Percentiles rank a stretch among this genome's conserved stretches.
phyloP scores from a whole-genome alignment of 2,329 filamentous ascomycete genomes.

The Chrysosporium keratinophilum region DNA sequence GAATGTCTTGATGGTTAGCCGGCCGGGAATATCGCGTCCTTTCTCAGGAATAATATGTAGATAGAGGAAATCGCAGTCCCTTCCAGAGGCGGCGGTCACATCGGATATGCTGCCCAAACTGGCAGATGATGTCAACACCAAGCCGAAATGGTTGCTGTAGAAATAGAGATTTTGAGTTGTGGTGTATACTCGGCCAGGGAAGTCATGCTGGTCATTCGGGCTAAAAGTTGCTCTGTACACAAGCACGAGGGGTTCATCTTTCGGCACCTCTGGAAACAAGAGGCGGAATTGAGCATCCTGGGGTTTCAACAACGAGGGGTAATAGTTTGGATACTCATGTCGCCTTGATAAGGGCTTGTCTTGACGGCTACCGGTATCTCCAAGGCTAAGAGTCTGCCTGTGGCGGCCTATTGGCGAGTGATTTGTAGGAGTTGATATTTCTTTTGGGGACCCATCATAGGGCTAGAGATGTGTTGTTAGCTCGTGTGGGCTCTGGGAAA shows the following conservation, averaged over 20 bases:
- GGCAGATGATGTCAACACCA: slow-evolving; percentile 73
- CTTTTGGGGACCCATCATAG: slow-evolving; percentile 18
- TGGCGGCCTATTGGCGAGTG: slow-evolving; percentile 32
- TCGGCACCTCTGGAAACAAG: slow-evolving; percentile 69
- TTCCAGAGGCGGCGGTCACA: slow-evolving; percentile 78
- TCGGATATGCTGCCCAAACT: slow-evolving; percentile 69
- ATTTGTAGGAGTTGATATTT: slow-evolving; percentile 21
- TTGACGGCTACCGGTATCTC: slow-evolving; percentile 30
- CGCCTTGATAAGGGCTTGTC: slow-evolving; percentile 26
- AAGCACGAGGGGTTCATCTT: slow-evolving; percentile 71
- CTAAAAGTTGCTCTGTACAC: slow-evolving; percentile 92
- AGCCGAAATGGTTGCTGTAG: slow-evolving; percentile 86
- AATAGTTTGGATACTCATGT: slow-evolving; percentile 58
- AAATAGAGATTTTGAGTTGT: slow-evolving; percentile 86
- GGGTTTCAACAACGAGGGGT: slow-evolving; percentile 68
- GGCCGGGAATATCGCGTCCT: slow-evolving; percentile 53
- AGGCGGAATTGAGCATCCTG: slow-evolving; percentile 92
- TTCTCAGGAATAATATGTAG: slow-evolving; percentile 61
- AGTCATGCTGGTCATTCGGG: slow-evolving; percentile 62
- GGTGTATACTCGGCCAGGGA: slow-evolving; percentile 77
- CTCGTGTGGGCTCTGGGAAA: background rate
- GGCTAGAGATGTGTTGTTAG: slow-evolving; percentile 10
- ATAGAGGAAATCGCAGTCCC: slow-evolving; percentile 87
- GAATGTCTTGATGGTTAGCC: slow-evolving; percentile 85
- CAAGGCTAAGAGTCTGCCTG: slow-evolving; percentile 48